Evolutionary conservation across 2,329 filamentous ascomycete species (phyloP).

Genomic region (Penicillium brevicompactum): DNA sequence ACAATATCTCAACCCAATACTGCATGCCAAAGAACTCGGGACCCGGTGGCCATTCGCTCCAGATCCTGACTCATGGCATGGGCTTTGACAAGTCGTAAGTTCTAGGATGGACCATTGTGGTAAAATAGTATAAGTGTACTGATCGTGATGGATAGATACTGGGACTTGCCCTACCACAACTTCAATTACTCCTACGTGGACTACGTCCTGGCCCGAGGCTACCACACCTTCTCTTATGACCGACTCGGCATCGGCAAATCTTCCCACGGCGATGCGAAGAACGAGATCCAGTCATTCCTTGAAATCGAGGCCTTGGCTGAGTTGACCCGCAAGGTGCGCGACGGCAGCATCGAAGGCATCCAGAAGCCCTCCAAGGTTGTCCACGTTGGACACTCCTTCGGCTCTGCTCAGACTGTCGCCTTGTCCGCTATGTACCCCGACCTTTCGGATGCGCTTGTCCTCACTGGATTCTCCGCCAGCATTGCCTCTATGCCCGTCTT

Average conservation of each 20-base stretch:
- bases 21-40: constrained; percentile 7
- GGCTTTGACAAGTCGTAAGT: constrained; percentile 34
- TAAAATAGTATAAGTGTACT: background rate
- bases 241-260: constrained; percentile 42
- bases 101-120: background rate
- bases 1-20: constrained; percentile 19
- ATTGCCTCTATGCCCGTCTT: constrained; percentile 19
- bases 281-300: constrained; percentile 41
- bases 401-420: constrained; percentile 35
- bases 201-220: constrained; percentile 37
- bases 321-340: constrained; percentile 40
- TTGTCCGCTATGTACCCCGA: constrained; percentile 35
- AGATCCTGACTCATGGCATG: constrained; percentile 44
- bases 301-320: constrained; percentile 43
- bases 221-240: constrained; percentile 45
- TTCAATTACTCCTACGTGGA: constrained; percentile 42
- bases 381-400: constrained; percentile 42
- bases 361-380: constrained; percentile 36
- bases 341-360: constrained; percentile 34
- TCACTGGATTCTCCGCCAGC: constrained; percentile 42
- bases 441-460: constrained; percentile 41
- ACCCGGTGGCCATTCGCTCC: constrained; percentile 21
- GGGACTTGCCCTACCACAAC: constrained; percentile 34
- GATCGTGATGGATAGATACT: constrained; percentile 29
- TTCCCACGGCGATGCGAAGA: constrained; percentile 42